Conservation (phyloP, 306 rosid species). For the Dicorynia guianensis region DNA sequence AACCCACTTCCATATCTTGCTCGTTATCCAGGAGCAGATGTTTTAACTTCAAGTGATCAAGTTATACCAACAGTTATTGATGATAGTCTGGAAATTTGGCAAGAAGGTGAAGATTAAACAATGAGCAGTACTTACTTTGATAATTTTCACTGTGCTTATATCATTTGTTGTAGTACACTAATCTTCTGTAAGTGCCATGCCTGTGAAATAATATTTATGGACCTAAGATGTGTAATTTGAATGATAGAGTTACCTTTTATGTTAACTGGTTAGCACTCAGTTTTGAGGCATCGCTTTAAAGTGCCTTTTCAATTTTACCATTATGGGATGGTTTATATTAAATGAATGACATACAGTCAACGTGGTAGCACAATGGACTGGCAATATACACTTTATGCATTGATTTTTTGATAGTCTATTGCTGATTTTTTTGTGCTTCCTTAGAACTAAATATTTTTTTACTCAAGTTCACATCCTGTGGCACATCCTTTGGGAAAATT, state of each 20-base stretch:
- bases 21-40: slow-evolving; percentile 88
- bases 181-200: neutral
- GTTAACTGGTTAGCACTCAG: neutral
- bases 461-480: too few relatives aligned
- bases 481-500: too few relatives aligned
- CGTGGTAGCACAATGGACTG: neutral
- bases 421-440: neutral
- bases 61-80: slow-evolving; percentile 87
- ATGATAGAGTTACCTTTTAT: slow-evolving; percentile 27
- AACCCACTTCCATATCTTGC: slow-evolving; percentile 96
- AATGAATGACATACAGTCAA: neutral
- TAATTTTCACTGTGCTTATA: neutral
- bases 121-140: slow-evolving; percentile 12
- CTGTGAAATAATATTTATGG: slow-evolving; percentile 29
- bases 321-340: neutral
- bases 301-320: neutral
- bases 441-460: too few relatives aligned
- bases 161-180: slow-evolving; percentile 26
- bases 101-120: slow-evolving; percentile 65
- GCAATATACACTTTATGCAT: neutral
- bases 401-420: too few relatives aligned
- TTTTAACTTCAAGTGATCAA: slow-evolving; percentile 93
- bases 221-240: slow-evolving; percentile 8
- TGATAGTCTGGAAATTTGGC: slow-evolving; percentile 85
- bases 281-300: neutral